These are phyloP conservation scores for Trichosporon sp. DNA, from an alignment of 1,284 basidiomycete genomes.

Conservation along the genomic window DNA sequence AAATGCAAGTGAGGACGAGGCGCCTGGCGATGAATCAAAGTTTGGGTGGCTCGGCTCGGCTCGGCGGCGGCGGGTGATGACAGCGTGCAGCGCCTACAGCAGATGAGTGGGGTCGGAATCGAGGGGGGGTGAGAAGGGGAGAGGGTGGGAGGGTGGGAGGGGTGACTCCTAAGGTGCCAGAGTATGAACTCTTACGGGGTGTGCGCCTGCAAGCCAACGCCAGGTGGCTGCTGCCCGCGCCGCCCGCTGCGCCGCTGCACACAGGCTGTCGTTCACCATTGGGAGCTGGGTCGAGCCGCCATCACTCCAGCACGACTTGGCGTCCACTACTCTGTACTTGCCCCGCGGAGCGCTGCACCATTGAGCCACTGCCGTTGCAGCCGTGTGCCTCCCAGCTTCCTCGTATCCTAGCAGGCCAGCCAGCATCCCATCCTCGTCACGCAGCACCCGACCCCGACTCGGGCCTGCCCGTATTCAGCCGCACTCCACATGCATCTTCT, in stretches of 20 bases:
- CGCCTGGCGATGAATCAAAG: constrained; percentile 2
- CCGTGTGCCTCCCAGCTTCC: background rate
- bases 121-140: background rate
- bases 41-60: constrained; percentile 8
- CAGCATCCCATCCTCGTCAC: background rate
- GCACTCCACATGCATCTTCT: background rate
- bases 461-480: too few relatives aligned
- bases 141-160: background rate
- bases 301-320: background rate
- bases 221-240: constrained; percentile 3
- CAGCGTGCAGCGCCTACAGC: background rate
- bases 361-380: background rate
- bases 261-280: background rate
- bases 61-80: background rate
- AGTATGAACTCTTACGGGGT: background rate
- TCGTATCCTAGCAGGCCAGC: background rate
- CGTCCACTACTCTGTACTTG: background rate
- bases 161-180: constrained; percentile 1
- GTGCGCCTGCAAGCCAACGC: background rate
- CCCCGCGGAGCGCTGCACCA: background rate
- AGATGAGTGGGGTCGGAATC: background rate
- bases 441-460: background rate
- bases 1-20: background rate
- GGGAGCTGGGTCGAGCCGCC: background rate
- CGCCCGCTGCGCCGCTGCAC: background rate